These are phyloP conservation scores for Ustilago xerochloae DNA, from an alignment of 1,284 basidiomycete species.

Conservation along the genomic window DNA sequence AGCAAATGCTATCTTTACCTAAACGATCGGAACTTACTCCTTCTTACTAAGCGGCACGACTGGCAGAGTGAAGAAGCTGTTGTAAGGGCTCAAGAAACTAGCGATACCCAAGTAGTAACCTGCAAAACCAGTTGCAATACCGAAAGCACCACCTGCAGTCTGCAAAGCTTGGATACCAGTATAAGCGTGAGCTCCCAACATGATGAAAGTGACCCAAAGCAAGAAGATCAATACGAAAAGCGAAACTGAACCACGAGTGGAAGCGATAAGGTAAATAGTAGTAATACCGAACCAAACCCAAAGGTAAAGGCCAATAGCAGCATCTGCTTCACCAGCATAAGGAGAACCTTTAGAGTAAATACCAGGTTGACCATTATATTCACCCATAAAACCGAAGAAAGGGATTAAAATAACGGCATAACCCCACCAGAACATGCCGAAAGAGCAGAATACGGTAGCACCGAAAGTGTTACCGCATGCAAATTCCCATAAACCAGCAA, in stretches of 20 bases:
- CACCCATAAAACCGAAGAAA: constrained; percentile 51
- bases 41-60: constrained; percentile 42
- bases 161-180: constrained; percentile 17
- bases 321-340: constrained; percentile 30
- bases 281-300: constrained; percentile 60
- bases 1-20: too few relatives aligned
- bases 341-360: constrained; percentile 33
- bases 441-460: constrained; percentile 50
- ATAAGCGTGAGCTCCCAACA: constrained; percentile 26
- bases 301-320: constrained; percentile 47
- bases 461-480: constrained; percentile 57
- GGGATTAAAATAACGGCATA: constrained; percentile 52
- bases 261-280: constrained; percentile 48
- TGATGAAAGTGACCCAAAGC: constrained; percentile 49
- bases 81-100: constrained; percentile 41
- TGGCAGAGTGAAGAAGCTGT: constrained; percentile 55
- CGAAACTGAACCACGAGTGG: constrained; percentile 32
- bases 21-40: constrained; percentile 13
- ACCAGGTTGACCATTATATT: constrained; percentile 45
- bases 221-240: constrained; percentile 43
- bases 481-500: constrained; percentile 60
- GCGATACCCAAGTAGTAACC: constrained; percentile 54
- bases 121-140: constrained; percentile 48
- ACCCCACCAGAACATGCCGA: constrained; percentile 60
- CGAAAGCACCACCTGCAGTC: constrained; percentile 49